phyloP scores from a whole-genome alignment of 2,329 filamentous ascomycete species.

The Ascomycota sp. region DNA sequence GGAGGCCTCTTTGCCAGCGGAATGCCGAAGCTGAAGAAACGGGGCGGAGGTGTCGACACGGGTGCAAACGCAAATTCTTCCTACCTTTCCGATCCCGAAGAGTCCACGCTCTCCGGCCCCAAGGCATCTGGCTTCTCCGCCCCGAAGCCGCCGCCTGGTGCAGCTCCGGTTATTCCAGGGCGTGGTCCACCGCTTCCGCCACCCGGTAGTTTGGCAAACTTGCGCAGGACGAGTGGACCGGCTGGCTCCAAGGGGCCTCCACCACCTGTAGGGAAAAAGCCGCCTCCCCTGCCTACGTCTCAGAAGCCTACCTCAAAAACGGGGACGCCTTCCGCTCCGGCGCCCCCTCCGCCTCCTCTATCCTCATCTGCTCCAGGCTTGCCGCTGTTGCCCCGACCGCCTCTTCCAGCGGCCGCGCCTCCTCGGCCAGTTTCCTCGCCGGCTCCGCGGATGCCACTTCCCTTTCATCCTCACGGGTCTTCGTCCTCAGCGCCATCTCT shows the following conservation, averaged over 20 bases:
- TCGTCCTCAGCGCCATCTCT: conserved; percentile 14
- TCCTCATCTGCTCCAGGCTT: conserved; percentile 23
- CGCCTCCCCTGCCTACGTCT: conserved; percentile 38
- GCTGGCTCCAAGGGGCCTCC: conserved; percentile 32
- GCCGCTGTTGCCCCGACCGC: conserved; percentile 22
- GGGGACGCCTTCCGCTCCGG: conserved; percentile 12
- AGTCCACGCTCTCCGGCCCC: conserved; percentile 9
- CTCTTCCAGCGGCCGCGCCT: conserved; percentile 18
- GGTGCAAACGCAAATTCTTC: conserved; percentile 38
- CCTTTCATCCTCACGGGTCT: conserved; percentile 8
- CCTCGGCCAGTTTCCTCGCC: conserved; percentile 17
- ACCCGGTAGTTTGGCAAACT: conserved; percentile 22
- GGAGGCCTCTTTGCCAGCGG: conserved; percentile 80
- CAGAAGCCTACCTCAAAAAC: conserved; percentile 31
- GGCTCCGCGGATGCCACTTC: conserved; percentile 15
- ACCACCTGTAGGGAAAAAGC: conserved; percentile 60
- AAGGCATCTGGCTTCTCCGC: conserved; percentile 31
- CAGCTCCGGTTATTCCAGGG: conserved; percentile 38
- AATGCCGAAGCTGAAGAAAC: conserved; percentile 86
- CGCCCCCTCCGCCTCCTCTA: conserved; percentile 16
- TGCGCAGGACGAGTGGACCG: conserved; percentile 34
- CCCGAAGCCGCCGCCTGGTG: conserved; percentile 37
- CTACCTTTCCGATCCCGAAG: conserved; percentile 60
- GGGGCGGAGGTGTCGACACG: conserved; percentile 60
- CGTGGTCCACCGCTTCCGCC: conserved; percentile 19